Conservation (phyloP, 1,139 yeast species). For the Maudiozyma humilis region DNA sequence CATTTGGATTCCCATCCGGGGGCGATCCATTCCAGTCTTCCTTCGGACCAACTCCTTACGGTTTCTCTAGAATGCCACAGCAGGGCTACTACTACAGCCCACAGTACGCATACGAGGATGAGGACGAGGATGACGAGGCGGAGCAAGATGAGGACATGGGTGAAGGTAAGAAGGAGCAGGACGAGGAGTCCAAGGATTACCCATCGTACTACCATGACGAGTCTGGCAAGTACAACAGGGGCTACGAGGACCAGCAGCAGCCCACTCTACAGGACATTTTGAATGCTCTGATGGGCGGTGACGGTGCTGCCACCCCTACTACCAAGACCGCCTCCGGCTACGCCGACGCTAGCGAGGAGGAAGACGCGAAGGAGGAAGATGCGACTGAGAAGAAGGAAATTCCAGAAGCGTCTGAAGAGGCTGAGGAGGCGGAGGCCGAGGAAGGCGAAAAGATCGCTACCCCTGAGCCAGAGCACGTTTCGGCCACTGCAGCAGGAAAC, state of each 20-base stretch:
- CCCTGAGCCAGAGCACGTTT: neutral
- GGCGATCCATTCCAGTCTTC: slow-evolving; percentile 4
- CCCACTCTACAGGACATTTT: slow-evolving; percentile 15
- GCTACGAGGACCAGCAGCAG: slow-evolving; percentile 9
- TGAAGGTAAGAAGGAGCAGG: neutral
- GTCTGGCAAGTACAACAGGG: slow-evolving; percentile 1
- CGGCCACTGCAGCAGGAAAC: neutral
- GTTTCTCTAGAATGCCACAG: slow-evolving; percentile 14
- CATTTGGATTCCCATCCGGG: slow-evolving; percentile 1
- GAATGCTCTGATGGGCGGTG: slow-evolving; percentile 16
- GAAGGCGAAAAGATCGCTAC: neutral
- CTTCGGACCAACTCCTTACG: slow-evolving; percentile 9
- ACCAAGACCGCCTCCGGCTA: neutral
- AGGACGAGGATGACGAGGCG: slow-evolving; percentile 11
- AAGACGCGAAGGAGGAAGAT: slow-evolving; percentile 4
- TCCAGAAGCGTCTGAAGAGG: slow-evolving; percentile 1
- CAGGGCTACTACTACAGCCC: slow-evolving; percentile 23
- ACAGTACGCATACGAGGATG: slow-evolving; percentile 16
- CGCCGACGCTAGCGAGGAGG: neutral
- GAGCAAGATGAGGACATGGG: slow-evolving; percentile 8
- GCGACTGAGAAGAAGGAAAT: slow-evolving; percentile 4
- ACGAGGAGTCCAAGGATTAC: neutral
- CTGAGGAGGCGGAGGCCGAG: neutral
- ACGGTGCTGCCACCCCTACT: neutral
- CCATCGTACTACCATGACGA: slow-evolving; percentile 13